Conservation (phyloP, 2,329 filamentous ascomycete species). For the Aaosphaeria arxii region DNA sequence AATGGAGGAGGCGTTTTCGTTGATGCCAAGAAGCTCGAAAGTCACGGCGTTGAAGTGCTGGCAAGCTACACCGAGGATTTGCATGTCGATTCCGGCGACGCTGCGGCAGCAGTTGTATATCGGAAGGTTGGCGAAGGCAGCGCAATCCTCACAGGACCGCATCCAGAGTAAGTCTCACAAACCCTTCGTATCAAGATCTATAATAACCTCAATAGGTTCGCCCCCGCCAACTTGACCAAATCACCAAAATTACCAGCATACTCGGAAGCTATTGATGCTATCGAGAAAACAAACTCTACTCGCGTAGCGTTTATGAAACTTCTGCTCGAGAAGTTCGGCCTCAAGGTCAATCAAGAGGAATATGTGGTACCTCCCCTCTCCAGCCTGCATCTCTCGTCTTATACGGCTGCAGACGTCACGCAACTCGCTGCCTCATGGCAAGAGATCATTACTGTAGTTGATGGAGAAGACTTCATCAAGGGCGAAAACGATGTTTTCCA, state of each 20-base stretch:
- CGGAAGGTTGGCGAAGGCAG: constrained; percentile 78
- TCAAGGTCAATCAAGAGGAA: constrained; percentile 71
- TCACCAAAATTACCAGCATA: constrained; percentile 68
- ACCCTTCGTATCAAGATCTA: constrained; percentile 1
- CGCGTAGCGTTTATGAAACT: constrained; percentile 75
- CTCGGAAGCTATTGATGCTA: constrained; percentile 62
- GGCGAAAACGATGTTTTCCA: constrained; percentile 82
- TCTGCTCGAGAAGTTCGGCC: constrained; percentile 74
- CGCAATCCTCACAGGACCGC: constrained; percentile 78
- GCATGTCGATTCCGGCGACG: constrained; percentile 71
- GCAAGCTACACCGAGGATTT: constrained; percentile 75
- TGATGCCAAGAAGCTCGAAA: constrained; percentile 62
- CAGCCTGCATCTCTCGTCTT: constrained; percentile 74
- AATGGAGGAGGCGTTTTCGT: constrained; percentile 96
- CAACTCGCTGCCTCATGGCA: constrained; percentile 65
- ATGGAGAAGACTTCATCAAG: constrained; percentile 69
- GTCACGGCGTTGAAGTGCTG: constrained; percentile 71
- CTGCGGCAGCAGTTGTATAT: constrained; percentile 76
- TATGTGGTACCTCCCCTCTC: constrained; percentile 75
- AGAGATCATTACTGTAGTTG: constrained; percentile 64
- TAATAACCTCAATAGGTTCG: constrained; percentile 60
- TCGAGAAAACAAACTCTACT: constrained; percentile 67
- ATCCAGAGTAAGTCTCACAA: constrained; percentile 71
- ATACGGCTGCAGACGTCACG: constrained; percentile 61
- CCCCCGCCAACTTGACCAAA: constrained; percentile 70